Evolutionary conservation across 2,329 filamentous ascomycete species (phyloP).

Genomic region (Pyrenochaeta sp.): DNA sequence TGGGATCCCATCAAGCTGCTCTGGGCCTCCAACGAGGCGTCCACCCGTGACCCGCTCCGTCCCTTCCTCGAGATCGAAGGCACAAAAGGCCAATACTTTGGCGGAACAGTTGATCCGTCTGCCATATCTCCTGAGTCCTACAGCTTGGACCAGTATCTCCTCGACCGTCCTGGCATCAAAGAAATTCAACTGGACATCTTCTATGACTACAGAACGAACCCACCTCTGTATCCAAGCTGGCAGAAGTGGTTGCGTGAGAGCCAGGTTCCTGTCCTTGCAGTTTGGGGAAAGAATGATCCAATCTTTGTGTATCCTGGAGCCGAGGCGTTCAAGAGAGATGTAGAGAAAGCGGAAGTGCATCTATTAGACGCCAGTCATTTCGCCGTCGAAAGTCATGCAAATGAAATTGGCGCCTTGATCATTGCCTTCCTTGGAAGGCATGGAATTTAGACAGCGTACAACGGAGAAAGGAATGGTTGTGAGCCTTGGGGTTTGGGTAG

Average conservation of each 20-base stretch:
- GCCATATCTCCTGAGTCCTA: slow-evolving; percentile 58
- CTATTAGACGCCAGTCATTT: slow-evolving; percentile 67
- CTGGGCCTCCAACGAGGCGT: slow-evolving; percentile 51
- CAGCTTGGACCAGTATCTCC: slow-evolving; percentile 61
- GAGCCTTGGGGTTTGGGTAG: no score
- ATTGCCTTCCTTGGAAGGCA: slow-evolving; percentile 46
- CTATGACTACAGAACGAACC: slow-evolving; percentile 65
- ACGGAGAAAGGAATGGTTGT: not conserved
- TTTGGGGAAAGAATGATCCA: slow-evolving; percentile 67
- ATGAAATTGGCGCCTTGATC: slow-evolving; percentile 47
- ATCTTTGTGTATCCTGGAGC: slow-evolving; percentile 63
- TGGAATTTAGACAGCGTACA: slow-evolving; percentile 9
- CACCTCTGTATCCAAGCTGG: slow-evolving; percentile 62
- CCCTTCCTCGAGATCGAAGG: slow-evolving; percentile 22
- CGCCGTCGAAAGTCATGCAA: slow-evolving; percentile 53
- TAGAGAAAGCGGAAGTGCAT: slow-evolving; percentile 58
- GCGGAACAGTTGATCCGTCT: slow-evolving; percentile 49
- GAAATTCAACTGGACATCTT: slow-evolving; percentile 67
- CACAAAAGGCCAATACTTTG: slow-evolving; percentile 55
- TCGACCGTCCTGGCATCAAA: slow-evolving; percentile 60
- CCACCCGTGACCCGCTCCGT: slow-evolving; percentile 22
- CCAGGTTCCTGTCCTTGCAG: slow-evolving; percentile 63
- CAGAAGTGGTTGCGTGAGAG: slow-evolving; percentile 63
- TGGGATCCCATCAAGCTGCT: slow-evolving; percentile 60
- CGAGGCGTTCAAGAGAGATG: slow-evolving; percentile 63